A percentile compares a stretch with the other conserved stretches of the same genome.
Evolutionary conservation across 495 filamentous ascomycete genomes (phyloP).

Genomic region (Penicillium dipodomyicola): DNA sequence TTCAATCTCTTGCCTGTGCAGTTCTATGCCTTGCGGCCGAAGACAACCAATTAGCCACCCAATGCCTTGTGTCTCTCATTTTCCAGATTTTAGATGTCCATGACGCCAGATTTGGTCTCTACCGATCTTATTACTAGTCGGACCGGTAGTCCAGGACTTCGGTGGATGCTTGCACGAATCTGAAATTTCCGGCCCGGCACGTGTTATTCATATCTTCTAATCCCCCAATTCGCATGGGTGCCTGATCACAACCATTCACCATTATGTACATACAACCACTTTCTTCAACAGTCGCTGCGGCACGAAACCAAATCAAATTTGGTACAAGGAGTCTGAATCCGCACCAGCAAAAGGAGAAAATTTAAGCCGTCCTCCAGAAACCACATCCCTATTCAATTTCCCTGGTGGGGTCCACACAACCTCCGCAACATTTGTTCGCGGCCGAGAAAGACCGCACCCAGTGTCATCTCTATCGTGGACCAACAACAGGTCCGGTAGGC

Average conservation of each 20-base stretch:
- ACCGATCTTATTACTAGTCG: not conserved
- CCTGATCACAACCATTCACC: not conserved
- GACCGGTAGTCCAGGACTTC: not conserved
- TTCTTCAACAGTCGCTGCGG: not conserved
- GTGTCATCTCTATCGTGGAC: conserved; percentile 34
- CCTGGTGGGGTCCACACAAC: conserved; percentile 41
- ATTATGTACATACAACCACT: not conserved
- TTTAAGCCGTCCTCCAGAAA: conserved; percentile 25
- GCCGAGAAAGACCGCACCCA: conserved; percentile 28
- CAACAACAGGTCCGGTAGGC: conserved; percentile 27
- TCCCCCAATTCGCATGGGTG: not conserved
- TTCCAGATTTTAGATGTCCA: not conserved
- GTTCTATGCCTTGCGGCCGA: conserved; percentile 62
- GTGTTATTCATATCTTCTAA: not conserved
- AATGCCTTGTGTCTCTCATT: not conserved
- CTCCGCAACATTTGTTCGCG: conserved; percentile 34
- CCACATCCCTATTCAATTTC: conserved; percentile 25
- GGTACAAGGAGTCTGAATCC: not conserved
- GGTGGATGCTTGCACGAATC: not conserved
- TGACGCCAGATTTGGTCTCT: not conserved
- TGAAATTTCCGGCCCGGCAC: not conserved
- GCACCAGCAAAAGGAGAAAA: not conserved
- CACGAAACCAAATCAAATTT: not conserved
- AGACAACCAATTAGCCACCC: not conserved
- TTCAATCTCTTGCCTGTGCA: conserved; percentile 66